Evolutionary conservation across 2,329 filamentous ascomycete genomes (phyloP), one percentile per base, ranked within the genome.

Genomic region (Sporothrix luriei): DNA sequence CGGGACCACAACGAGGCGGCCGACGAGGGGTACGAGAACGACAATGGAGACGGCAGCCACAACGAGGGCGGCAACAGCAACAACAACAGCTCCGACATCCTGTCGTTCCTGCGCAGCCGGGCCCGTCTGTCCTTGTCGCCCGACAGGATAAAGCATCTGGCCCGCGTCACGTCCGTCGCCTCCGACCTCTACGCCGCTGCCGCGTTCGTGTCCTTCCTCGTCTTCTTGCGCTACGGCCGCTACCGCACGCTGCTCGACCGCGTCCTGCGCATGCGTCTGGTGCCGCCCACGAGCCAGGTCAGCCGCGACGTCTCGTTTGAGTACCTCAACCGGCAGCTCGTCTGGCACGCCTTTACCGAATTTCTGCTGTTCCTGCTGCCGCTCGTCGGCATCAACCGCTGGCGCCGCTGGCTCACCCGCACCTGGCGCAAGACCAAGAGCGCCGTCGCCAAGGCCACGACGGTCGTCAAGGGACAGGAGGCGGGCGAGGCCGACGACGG

Each of bases 281-380:
- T 93, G 3, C 91, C 95, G 9, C 91, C 91, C 5, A 94, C 91
- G 3, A 93, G 88, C 76, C 92, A 97, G 77, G 91, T 96, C 73
- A 92, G 88, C 77, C 87, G 94, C 43, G 93, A 98, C 79, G 94
- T 99, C 33, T 97, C 92, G 0, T 98, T 99, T 77, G 95, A 99
- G 80, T 98, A 97, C 76, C 87, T 98, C 65, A 99, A 99, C 78
- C 90, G 95, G 62, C 95, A 99, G 80, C 88, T 99, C 13, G 95
- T 99, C 49, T 99, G 95, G 95, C 95, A 99, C 80, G 95, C 95
- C n/a, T 97, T 99, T 76, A 99, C 95, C 33, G 95, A 99, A 78
- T 99, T 99, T 75, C 84, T 99, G n/a, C 86, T 99, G 43, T 99
- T 73, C 69, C 14, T 98, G 21, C 84, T 99, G n/a, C 95, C 95